Evolutionary conservation across 768 basidiomycete genomes (phyloP), one percentile per base, ranked within the genome.

Genomic region (Sarcomyxa edulis): DNA sequence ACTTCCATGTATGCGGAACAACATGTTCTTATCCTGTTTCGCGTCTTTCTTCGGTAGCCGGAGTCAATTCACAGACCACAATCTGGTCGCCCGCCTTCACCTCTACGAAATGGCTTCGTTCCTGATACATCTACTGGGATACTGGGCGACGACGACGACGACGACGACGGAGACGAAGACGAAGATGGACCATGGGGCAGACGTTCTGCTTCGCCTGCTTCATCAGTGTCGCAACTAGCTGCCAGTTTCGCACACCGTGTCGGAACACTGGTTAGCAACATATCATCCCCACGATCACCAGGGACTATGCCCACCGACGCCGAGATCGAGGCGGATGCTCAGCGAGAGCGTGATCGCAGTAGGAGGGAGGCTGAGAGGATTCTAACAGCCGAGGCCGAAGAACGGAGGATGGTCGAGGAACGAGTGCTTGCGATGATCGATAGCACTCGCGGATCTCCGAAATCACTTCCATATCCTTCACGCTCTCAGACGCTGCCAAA

Each of bases 271-370:
- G 74, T 89, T 40, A 73, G 68, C 28, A 71, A 69, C 31, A 71
- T 74, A 3, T 60, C 69, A 5, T 60, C 63, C 11, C 62, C 64
- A 8, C 67, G 67, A 29, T 61, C 66, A 6, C 58, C 64, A 6
- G 47, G 51, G 22, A 47, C 48, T 4, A 58, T 71, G 50, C 84
- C 74, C 2, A 75, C 81, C 2, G 85, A 89, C 51, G 84, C 81
- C 1, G 84, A 92, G 53, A 60, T 92, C 7, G 88, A 90, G 59
- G 85, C 84, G 2, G 83, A 89, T 45, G 87, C 85, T 7, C 74
- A 82, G 42, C 65, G 77, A 19, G 87, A 90, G 54, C 75, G 88
- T 30, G 88, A 90, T 48, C 64, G 69, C 29, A 84, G 81, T 47
- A 65, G 89, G 42, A 67, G 77, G 26, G 86, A 90, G 54, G 88